A percentile compares a stretch with the other conserved stretches of the same genome.
phyloP scores from a whole-genome alignment of 2,329 filamentous ascomycete species.

The Diaporthe vexans region DNA sequence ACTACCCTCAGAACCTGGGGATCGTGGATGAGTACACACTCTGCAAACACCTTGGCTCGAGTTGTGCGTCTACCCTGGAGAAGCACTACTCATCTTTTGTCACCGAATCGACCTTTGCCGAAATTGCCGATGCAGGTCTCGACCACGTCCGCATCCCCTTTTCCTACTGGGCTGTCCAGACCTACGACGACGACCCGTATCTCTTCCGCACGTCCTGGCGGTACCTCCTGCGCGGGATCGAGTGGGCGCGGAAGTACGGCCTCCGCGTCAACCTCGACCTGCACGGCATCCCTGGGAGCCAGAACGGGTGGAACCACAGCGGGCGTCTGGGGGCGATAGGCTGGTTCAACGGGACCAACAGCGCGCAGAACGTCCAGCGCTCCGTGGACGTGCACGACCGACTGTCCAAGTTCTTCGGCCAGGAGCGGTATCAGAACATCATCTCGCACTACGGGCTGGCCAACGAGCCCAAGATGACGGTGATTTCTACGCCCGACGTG shows the following conservation, averaged over 20 bases:
- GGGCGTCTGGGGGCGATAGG: conserved; percentile 84
- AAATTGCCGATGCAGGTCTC: conserved; percentile 88
- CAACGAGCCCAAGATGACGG: conserved; percentile 93
- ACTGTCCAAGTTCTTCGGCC: conserved; percentile 92
- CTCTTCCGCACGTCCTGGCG: conserved; percentile 90
- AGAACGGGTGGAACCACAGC: conserved; percentile 99
- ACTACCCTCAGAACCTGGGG: conserved; percentile 71
- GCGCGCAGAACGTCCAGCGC: conserved; percentile 81
- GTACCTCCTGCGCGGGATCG: conserved; percentile 91
- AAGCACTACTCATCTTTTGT: conserved; percentile 93
- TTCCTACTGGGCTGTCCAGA: conserved; percentile 93
- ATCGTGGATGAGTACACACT: conserved; percentile 94
- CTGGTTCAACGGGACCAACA: conserved; percentile 94
- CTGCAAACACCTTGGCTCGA: conserved; percentile 76
- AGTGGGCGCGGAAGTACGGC: conserved; percentile 93
- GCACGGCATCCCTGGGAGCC: conserved; percentile 91
- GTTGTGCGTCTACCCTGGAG: conserved; percentile 79
- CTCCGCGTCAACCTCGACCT: conserved; percentile 93
- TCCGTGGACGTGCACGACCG: conserved; percentile 90
- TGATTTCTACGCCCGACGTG: conserved; percentile 75
- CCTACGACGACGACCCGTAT: conserved; percentile 89
- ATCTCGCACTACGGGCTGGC: conserved; percentile 93
- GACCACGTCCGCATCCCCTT: conserved; percentile 98
- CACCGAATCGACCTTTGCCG: conserved; percentile 84
- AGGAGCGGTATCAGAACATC: conserved; percentile 92